phyloP scores from a whole-genome alignment of 2,329 filamentous ascomycete genomes.

The Fusarium nelsonii region DNA sequence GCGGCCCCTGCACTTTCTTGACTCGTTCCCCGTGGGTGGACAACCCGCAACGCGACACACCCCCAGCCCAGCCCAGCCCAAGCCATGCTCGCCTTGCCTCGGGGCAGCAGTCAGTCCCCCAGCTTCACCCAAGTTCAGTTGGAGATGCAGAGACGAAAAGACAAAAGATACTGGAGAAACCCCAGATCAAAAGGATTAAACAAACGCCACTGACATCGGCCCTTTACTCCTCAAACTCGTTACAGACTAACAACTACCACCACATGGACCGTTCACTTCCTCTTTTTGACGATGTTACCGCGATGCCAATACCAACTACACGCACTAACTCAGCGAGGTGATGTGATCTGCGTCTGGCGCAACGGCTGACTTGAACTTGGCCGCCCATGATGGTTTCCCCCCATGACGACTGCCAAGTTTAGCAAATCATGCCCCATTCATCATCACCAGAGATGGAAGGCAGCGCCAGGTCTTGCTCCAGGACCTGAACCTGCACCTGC shows the following conservation, averaged over 20 bases:
- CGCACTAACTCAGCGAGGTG: conserved; percentile 3
- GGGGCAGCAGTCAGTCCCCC: not conserved
- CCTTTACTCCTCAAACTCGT: conserved; percentile 39
- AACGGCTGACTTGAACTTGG: conserved; percentile 13
- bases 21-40: conserved; percentile 23
- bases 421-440: conserved; percentile 27
- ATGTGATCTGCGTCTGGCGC: conserved; percentile 29
- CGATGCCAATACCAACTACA: conserved; percentile 8
- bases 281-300: conserved; percentile 4
- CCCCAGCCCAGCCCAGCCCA: conserved; percentile 11
- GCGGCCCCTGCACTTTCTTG: conserved; percentile 19
- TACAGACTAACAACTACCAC: conserved; percentile 18
- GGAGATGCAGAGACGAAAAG: not conserved
- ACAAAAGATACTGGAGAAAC: conserved; percentile 24
- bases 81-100: conserved; percentile 19
- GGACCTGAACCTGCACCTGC: not conserved
- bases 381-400: conserved; percentile 22
- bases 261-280: conserved; percentile 21
- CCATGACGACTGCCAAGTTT: conserved; percentile 50
- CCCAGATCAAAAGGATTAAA: conserved; percentile 27
- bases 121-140: not conserved
- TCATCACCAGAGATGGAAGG: conserved; percentile 18
- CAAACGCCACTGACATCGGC: conserved; percentile 47
- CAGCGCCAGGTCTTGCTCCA: not conserved
- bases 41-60: not conserved